These are phyloP conservation scores for Emmonsia crescens DNA, from an alignment of 2,329 filamentous ascomycete species.

Conservation along the genomic window DNA sequence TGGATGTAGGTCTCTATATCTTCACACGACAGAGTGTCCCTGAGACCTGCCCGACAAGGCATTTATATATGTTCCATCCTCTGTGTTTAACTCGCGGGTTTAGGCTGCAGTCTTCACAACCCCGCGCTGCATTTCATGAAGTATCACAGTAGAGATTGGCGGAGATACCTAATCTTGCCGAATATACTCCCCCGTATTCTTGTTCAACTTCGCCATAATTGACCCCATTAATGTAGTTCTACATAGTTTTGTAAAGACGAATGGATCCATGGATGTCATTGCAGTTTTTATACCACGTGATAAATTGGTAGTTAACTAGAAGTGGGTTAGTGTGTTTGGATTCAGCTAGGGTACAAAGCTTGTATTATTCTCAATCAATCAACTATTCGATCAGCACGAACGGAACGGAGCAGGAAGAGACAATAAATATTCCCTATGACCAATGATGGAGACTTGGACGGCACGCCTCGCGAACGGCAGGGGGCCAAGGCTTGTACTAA, in stretches of 20 bases:
- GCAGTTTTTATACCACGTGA: background rate
- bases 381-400: background rate
- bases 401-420: background rate
- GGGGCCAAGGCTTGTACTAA: conserved; percentile 4
- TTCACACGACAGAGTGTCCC: background rate
- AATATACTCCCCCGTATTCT: too few relatives aligned
- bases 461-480: background rate
- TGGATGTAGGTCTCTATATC: background rate
- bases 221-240: background rate
- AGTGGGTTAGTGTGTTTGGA: too few relatives aligned
- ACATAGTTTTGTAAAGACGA: background rate
- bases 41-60: background rate
- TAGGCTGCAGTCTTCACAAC: background rate
- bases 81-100: too few relatives aligned
- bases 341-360: too few relatives aligned
- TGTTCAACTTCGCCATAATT: too few relatives aligned
- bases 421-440: background rate
- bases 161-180: too few relatives aligned
- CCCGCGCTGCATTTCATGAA: background rate
- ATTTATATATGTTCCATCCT: too few relatives aligned
- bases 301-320: too few relatives aligned
- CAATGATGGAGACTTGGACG: background rate
- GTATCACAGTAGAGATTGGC: too few relatives aligned
- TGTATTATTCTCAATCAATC: background rate
- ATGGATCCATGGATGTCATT: too few relatives aligned